Evolutionary conservation across 768 basidiomycete species (phyloP).

Genomic region (Mrakia frigida): DNA sequence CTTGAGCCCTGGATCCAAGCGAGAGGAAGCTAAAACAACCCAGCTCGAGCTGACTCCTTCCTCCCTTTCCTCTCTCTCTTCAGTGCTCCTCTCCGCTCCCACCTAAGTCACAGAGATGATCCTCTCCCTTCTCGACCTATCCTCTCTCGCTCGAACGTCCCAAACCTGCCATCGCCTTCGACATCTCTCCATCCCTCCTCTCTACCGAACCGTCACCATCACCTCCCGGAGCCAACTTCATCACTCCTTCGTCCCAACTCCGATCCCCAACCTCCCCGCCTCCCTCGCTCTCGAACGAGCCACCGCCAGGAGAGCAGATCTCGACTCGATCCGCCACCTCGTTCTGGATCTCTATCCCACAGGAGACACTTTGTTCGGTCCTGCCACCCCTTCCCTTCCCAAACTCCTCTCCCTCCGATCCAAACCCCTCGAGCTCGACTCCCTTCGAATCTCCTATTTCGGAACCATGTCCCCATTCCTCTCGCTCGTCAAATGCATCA

Average conservation of each 20-base stretch:
- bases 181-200: neutral
- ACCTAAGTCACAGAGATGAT: neutral
- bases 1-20: too few species aligned
- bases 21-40: too few species aligned
- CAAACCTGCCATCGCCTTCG: neutral
- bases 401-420: neutral
- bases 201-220: conserved; percentile 7
- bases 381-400: neutral
- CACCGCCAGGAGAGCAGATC: neutral
- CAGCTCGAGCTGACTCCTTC: too few species aligned
- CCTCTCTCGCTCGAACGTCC: neutral
- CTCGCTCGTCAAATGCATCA: neutral
- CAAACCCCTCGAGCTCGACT: neutral
- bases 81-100: too few species aligned
- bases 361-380: neutral
- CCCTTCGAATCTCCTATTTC: neutral
- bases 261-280: neutral
- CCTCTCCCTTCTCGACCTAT: neutral
- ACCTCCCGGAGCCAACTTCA: neutral
- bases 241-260: neutral
- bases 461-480: neutral
- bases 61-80: too few species aligned
- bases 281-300: neutral
- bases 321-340: neutral
- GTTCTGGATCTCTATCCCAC: neutral